Base-by-base conservation (phyloP, 352 stramenopile species). In the Phytophthora ramorum region DNA sequence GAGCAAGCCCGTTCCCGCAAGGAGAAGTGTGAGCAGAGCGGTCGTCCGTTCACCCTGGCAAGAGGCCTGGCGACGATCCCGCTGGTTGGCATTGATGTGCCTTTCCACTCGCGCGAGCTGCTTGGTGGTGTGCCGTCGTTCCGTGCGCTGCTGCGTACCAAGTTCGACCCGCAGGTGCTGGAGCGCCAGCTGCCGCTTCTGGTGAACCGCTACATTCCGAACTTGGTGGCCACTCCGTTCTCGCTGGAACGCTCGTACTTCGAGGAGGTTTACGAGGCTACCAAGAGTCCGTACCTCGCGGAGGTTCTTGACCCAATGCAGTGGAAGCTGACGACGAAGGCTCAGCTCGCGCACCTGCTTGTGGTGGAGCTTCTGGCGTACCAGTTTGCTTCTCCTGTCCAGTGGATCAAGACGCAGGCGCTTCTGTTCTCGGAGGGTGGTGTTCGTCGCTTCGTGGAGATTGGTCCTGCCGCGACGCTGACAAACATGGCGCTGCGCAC, bases 321-420 rank as follows among this genome's bases (percentile, higher is more conserved):
- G 66, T 96, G 87, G 87, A 28, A 88, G 49, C 46, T 89, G 46
- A 85, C 79, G 28, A 82, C 86, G 12, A 78, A 76, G 49, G 76
- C 81, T 17, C 83, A 95, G 56, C 72, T 92, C 0, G 86, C 76
- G 28, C 84, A 93, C 40, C 63, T 91, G 28, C 78, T 97, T 22
- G 68, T 97, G 6, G 84, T 96, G 28, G 90, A 97, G 75, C 69
- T 97, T 10, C 60, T 97, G 24, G 88, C 88, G 20, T 95, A 96
- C 73, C 90, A 97, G 70, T 96, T 97, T 57, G 90, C 90, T 24
- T 95, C 83, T 6, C 90, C 90, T 3, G 88, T 97, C 14, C 89
- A 94, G 63, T 97, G 90, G 90, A 97, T 97, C 53, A 90, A 93
- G 72, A 95, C 89, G 6, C 89, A 96, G 69, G 66, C 73, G 37